Percentiles rank a stretch among this genome's conserved stretches.
These are phyloP conservation scores for Fusarium robinianum DNA, from an alignment of 2,329 filamentous ascomycete species.

Conservation along the genomic window DNA sequence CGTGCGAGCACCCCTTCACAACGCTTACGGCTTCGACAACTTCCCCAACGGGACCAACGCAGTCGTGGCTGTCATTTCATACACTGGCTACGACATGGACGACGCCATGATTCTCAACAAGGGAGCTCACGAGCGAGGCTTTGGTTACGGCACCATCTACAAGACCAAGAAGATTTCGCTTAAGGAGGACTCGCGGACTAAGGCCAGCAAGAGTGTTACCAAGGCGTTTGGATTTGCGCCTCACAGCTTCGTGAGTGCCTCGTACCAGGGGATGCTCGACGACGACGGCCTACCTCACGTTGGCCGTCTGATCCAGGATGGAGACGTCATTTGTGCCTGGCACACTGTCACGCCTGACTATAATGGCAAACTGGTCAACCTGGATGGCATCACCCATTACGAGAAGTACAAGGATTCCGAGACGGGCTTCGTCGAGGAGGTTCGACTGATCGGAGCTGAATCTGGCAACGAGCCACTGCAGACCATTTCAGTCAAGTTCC, in stretches of 20 bases:
- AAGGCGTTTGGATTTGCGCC: conserved; percentile 94
- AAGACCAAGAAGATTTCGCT: conserved; percentile 93
- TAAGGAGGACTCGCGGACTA: conserved; percentile 74
- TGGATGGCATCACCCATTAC: conserved; percentile 83
- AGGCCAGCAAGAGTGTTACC: conserved; percentile 69
- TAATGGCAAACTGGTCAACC: conserved; percentile 77
- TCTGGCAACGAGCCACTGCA: conserved; percentile 82
- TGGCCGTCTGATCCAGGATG: conserved; percentile 76
- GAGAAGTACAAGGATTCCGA: conserved; percentile 96
- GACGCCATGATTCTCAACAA: conserved; percentile 99
- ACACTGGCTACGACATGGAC: conserved; percentile 99
- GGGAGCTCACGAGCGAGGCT: conserved; percentile 91
- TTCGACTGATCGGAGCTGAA: conserved; percentile 87
- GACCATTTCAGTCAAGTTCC: conserved; percentile 88
- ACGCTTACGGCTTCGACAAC: conserved; percentile 95
- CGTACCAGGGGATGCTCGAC: conserved; percentile 75
- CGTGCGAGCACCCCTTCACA: conserved; percentile 89
- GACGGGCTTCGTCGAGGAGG: conserved; percentile 86
- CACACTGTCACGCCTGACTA: conserved; percentile 85
- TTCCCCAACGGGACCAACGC: conserved; percentile 97
- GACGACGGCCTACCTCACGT: conserved; percentile 85
- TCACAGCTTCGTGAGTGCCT: conserved; percentile 70
- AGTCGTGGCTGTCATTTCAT: conserved; percentile 96
- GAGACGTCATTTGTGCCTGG: conserved; percentile 85
- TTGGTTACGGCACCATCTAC: conserved; percentile 95